phyloP scores from a whole-genome alignment of 306 rosid species.

The Luffa aegyptiaca region DNA sequence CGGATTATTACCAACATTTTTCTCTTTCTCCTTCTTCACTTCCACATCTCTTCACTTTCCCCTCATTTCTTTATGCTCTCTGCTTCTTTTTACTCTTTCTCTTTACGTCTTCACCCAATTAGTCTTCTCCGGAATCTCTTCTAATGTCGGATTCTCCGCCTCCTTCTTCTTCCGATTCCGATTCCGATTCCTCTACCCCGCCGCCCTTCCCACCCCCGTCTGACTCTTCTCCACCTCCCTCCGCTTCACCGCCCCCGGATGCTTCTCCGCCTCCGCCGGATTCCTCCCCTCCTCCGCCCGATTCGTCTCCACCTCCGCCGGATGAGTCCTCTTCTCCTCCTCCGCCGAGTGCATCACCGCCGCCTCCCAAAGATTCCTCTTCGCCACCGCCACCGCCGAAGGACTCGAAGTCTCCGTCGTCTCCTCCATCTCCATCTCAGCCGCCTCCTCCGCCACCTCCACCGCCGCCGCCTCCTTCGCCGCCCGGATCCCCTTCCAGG shows the following conservation, averaged over 20 bases:
- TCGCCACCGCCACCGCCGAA: conserved; percentile 14
- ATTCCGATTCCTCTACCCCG: conserved; percentile 1
- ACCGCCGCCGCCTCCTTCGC: conserved; percentile 8
- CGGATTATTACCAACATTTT: conserved; percentile 17
- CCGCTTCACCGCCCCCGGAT: conserved; percentile 9
- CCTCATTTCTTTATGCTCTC: not conserved
- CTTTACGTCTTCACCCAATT: not conserved
- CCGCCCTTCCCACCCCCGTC: conserved; percentile 17
- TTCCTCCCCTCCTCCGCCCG: conserved; percentile 13
- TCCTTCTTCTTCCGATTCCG: not conserved
- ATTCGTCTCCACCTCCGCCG: conserved; percentile 1
- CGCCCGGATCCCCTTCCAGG: not conserved
- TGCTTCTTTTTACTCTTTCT: not conserved
- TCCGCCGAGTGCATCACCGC: not conserved
- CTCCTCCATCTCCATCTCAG: conserved; percentile 6
- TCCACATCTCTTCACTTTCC: not conserved
- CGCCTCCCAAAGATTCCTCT: not conserved
- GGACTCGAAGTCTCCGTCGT: not conserved
- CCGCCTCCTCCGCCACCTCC: conserved; percentile 9
- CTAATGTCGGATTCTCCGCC: conserved; percentile 29
- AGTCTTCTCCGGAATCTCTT: conserved; percentile 19
- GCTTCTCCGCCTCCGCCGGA: conserved; percentile 13
- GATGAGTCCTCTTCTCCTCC: not conserved
- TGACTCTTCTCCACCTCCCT: conserved; percentile 12
- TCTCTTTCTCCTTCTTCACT: conserved; percentile 21